These are phyloP conservation scores for Moesziomyces sp. DNA, from an alignment of 1,284 basidiomycete genomes.

Conservation along the genomic window DNA sequence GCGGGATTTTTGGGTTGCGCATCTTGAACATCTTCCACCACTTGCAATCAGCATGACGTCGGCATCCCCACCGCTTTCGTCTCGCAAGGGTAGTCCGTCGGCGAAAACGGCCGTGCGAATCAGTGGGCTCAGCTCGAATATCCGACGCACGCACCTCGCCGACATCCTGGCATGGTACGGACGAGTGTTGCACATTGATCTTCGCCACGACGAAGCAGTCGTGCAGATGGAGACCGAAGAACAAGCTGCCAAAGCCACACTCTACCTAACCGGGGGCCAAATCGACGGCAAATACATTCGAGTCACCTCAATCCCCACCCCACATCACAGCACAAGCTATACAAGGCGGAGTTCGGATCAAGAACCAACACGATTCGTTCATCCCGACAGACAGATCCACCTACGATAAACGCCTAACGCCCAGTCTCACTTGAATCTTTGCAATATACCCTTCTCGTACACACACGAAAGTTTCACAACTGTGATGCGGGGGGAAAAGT, in stretches of 20 bases:
- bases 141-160: conserved; percentile 38
- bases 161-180: conserved; percentile 56
- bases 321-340: background rate
- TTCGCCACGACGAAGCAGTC: background rate
- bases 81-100: background rate
- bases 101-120: conserved; percentile 31
- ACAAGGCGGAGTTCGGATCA: no score
- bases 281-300: conserved; percentile 47
- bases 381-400: conserved; percentile 11
- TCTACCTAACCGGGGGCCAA: conserved; percentile 55
- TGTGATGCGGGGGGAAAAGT: no score
- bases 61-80: background rate
- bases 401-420: no score
- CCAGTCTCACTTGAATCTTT: background rate
- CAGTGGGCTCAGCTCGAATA: conserved; percentile 27
- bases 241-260: conserved; percentile 40
- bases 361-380: conserved; percentile 1
- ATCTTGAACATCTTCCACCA: background rate
- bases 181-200: conserved; percentile 9
- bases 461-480: background rate
- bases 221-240: conserved; percentile 2
- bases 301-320: conserved; percentile 1
- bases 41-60: background rate
- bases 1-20: no score
- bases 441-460: background rate